These are phyloP conservation scores for Apiotrichum gracile DNA, from an alignment of 1,284 basidiomycete species.

Conservation along the genomic window DNA sequence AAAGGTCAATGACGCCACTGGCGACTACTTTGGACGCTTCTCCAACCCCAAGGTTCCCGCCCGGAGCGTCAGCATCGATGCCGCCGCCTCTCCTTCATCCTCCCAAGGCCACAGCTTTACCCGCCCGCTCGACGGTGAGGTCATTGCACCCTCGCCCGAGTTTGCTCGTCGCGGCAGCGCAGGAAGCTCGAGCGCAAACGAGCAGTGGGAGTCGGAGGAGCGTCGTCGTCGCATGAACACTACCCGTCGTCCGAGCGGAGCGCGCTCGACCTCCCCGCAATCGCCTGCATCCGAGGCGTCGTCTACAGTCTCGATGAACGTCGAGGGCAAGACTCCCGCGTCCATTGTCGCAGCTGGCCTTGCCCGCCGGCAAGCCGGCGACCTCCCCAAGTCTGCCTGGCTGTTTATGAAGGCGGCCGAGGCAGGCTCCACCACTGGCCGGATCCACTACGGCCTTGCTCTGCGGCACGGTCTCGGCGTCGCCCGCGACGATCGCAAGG, in stretches of 20 bases:
- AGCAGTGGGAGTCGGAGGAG: neutral
- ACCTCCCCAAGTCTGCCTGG: conserved; percentile 40
- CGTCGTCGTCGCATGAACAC: neutral
- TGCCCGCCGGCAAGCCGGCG: conserved; percentile 34
- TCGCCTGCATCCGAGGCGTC: neutral
- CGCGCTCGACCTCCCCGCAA: neutral
- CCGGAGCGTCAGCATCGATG: too few relatives aligned
- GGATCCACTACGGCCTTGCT: conserved; percentile 43
- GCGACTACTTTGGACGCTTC: too few relatives aligned
- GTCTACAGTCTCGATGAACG: neutral
- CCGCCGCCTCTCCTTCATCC: too few relatives aligned
- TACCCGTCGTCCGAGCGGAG: neutral
- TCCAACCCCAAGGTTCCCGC: too few relatives aligned
- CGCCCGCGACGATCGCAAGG: conserved; percentile 36
- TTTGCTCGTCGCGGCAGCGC: neutral
- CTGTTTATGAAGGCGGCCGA: conserved; percentile 45
- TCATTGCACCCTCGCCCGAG: neutral
- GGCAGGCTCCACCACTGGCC: conserved; percentile 37
- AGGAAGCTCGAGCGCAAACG: neutral
- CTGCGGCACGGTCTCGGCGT: conserved; percentile 44
- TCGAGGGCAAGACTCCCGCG: neutral
- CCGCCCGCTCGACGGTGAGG: neutral
- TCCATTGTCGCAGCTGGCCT: conserved; percentile 30
- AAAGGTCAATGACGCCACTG: too few relatives aligned
- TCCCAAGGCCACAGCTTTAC: too few relatives aligned